Evolutionary conservation across 306 rosid genomes (phyloP).

Genomic region (Prunus mira): DNA sequence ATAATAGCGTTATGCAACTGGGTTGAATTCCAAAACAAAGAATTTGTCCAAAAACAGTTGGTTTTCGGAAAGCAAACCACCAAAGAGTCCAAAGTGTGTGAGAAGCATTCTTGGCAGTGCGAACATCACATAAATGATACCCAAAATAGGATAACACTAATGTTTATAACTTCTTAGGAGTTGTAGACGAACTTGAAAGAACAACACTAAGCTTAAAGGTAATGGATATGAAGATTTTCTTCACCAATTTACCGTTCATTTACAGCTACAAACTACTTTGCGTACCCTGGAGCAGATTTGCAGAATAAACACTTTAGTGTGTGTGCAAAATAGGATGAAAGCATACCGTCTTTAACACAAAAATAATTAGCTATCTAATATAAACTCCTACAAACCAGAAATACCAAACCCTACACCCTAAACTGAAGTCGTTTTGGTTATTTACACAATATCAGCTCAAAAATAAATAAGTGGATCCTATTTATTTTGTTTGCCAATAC

Average conservation of each 20-base stretch:
- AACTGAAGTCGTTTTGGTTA: not conserved
- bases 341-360: not conserved
- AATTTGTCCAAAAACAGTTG: not conserved
- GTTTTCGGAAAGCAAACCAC: not conserved
- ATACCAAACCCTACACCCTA: not conserved
- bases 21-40: not conserved
- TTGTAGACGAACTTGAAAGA: not conserved
- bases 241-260: not conserved
- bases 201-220: not conserved
- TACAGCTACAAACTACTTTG: not conserved
- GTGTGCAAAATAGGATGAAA: too few relatives aligned
- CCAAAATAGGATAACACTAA: not conserved
- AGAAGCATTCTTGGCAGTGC: not conserved
- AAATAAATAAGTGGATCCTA: too few relatives aligned
- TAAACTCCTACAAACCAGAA: not conserved
- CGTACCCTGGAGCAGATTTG: not conserved
- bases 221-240: not conserved
- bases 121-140: not conserved
- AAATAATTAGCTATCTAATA: not conserved
- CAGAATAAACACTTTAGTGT: not conserved
- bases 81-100: too few relatives aligned
- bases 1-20: not conserved
- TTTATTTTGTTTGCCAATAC: not conserved
- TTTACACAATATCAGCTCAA: too few relatives aligned
- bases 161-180: not conserved